Evolutionary conservation across 2,329 filamentous ascomycete species (phyloP).

Genomic region (Stagonosporopsis tanaceti): DNA sequence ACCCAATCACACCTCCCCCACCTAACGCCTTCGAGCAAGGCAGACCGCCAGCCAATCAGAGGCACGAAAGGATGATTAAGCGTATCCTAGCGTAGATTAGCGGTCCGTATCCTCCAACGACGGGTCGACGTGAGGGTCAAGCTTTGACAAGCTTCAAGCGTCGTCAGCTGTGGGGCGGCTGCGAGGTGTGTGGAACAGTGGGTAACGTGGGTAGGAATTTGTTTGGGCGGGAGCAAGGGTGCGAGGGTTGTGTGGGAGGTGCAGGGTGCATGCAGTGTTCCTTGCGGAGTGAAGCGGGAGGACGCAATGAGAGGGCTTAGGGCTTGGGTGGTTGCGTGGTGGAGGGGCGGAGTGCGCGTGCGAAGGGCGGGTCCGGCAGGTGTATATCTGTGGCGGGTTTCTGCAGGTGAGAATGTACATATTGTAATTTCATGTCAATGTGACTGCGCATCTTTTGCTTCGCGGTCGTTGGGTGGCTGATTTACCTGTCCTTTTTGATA

Average conservation of each 20-base stretch:
- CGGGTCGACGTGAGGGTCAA: not conserved
- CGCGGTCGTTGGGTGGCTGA: too few relatives aligned
- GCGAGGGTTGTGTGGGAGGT: not conserved
- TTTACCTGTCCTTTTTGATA: not conserved
- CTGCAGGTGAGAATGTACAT: not conserved
- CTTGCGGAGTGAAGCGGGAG: not conserved
- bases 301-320: not conserved
- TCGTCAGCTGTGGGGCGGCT: not conserved
- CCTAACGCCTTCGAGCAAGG: not conserved
- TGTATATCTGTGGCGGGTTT: not conserved
- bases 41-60: not conserved
- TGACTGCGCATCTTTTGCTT: too few relatives aligned
- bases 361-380: not conserved
- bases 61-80: not conserved
- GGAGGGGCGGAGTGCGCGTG: not conserved
- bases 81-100: not conserved
- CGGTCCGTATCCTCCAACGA: constrained; percentile 6
- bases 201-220: not conserved
- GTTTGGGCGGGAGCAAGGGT: not conserved
- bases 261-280: not conserved
- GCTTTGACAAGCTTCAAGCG: constrained; percentile 11
- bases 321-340: constrained; percentile 3
- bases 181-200: not conserved
- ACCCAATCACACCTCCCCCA: not conserved
- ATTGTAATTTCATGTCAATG: too few relatives aligned